Evolutionary conservation across 192 early-diverging fungal species (phyloP).

Genomic region (Coemansia sp.): DNA sequence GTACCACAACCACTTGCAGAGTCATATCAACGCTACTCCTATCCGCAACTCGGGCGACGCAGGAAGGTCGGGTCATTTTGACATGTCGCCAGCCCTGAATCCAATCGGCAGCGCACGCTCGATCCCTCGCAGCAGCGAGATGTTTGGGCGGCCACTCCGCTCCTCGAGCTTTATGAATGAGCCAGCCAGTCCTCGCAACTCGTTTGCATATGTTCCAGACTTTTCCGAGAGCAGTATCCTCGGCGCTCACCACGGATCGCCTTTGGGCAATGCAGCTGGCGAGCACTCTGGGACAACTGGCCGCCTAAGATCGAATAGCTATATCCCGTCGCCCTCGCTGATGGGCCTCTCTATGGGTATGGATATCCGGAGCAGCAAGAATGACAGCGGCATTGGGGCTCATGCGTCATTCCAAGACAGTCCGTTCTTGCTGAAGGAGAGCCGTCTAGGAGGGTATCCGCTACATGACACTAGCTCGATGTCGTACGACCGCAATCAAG

Average conservation of each 20-base stretch:
- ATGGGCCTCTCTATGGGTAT: constrained; percentile 21
- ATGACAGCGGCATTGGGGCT: neutral
- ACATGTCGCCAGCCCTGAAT: constrained; percentile 33
- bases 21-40: constrained; percentile 6
- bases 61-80: constrained; percentile 5
- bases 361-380: constrained; percentile 10
- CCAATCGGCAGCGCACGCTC: constrained; percentile 34
- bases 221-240: neutral
- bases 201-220: constrained; percentile 13
- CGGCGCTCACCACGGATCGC: neutral
- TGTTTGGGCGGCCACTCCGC: constrained; percentile 42
- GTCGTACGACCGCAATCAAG: constrained; percentile 7
- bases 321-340: constrained; percentile 29
- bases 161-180: constrained; percentile 37
- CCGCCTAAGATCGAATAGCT: constrained; percentile 39
- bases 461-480: constrained; percentile 26
- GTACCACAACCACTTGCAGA: constrained; percentile 23
- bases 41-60: constrained; percentile 12
- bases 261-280: constrained; percentile 21
- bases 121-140: constrained; percentile 28
- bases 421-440: constrained; percentile 24
- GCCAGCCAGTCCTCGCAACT: constrained; percentile 30
- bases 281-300: constrained; percentile 7
- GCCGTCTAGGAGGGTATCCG: constrained; percentile 28
- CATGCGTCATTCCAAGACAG: constrained; percentile 20